These are phyloP conservation scores for Neopestalotiopsis sp. DNA, from an alignment of 2,329 filamentous ascomycete genomes.

Conservation along the genomic window DNA sequence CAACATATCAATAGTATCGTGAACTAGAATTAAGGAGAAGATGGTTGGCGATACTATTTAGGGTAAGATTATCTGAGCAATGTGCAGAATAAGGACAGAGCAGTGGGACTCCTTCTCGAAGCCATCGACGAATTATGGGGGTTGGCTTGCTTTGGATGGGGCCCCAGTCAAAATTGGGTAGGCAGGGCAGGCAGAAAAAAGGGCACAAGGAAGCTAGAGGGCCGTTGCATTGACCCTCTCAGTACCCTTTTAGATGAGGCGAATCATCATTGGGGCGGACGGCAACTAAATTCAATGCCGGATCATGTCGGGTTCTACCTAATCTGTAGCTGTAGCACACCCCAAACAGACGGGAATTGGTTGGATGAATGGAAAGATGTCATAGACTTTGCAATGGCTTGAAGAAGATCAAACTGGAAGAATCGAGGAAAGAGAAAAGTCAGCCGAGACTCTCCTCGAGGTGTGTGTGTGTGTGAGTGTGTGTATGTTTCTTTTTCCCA, in stretches of 20 bases:
- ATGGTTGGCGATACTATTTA: not conserved
- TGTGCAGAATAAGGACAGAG: not conserved
- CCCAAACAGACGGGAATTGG: too few species aligned
- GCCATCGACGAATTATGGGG: not conserved
- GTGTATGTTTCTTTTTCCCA: not conserved
- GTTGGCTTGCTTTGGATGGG: not conserved
- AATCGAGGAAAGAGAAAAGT: not conserved
- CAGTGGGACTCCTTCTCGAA: not conserved
- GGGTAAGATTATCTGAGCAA: not conserved
- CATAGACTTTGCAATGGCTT: too few species aligned
- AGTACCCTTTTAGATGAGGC: not conserved
- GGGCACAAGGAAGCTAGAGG: not conserved
- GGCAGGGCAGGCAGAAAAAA: not conserved
- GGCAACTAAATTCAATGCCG: conserved; percentile 1
- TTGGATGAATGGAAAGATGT: too few species aligned
- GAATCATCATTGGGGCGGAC: not conserved
- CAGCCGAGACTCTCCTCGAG: not conserved
- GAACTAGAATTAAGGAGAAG: not conserved
- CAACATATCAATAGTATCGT: not conserved
- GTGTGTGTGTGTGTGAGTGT: not conserved
- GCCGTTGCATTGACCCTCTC: not conserved
- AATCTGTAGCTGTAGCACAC: not conserved
- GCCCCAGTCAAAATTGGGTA: not conserved
- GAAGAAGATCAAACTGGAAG: not conserved
- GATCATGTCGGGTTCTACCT: not conserved